phyloP scores from a whole-genome alignment of 1,284 basidiomycete species.

The Puccinia brachypodii region DNA sequence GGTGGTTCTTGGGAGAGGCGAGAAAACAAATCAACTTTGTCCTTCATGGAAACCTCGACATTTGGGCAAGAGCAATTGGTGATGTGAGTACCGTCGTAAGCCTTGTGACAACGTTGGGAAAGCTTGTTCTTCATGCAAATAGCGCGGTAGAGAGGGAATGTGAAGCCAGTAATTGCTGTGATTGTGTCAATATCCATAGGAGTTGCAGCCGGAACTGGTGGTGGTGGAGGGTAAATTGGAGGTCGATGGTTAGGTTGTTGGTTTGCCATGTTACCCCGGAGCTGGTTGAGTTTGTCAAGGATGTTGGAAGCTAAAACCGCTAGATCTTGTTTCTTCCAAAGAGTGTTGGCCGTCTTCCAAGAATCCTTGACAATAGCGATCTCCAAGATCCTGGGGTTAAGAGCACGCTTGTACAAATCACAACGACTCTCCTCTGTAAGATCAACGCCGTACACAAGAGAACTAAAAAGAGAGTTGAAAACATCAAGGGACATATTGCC shows the following conservation, averaged over 20 bases:
- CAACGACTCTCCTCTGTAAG: constrained; percentile 7
- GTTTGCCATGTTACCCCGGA: not conserved
- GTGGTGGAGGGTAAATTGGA: not conserved
- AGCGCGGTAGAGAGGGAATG: not conserved
- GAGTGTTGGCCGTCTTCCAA: not conserved
- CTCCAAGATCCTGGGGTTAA: not conserved
- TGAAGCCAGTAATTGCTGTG: not conserved
- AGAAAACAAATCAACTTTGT: not conserved
- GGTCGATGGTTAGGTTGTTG: not conserved
- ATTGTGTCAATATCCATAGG: constrained; percentile 17
- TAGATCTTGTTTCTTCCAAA: not conserved
- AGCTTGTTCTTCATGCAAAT: not conserved
- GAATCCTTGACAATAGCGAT: not conserved
- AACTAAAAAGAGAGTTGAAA: constrained; percentile 17
- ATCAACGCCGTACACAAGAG: constrained; percentile 22
- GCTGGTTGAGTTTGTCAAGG: not conserved
- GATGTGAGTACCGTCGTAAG: not conserved
- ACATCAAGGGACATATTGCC: constrained; percentile 10
- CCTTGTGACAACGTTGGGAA: not conserved
- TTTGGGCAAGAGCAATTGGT: not conserved
- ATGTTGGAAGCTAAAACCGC: not conserved
- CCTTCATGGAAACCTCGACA: not conserved
- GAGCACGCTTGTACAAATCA: not conserved
- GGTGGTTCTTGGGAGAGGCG: not conserved
- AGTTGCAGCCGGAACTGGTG: not conserved